Percentiles rank a stretch among this genome's conserved stretches.
Conservation (phyloP, 805 yeast genomes). For the Candida lessepsii region DNA sequence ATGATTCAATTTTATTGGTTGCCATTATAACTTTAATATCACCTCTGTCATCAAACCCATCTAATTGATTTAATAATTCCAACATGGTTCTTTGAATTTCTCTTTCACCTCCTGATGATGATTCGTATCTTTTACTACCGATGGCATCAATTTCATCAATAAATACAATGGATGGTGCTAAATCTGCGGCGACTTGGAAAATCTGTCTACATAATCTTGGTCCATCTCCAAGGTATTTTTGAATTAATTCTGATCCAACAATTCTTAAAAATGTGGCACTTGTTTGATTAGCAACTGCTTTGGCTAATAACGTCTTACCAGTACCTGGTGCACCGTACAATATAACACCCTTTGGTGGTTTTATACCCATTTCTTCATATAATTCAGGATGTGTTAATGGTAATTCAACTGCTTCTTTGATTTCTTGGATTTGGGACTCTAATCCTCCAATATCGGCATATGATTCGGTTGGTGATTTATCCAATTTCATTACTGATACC, state of each 20-base stretch:
- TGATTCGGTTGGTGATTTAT: conserved; percentile 94
- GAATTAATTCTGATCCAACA: conserved; percentile 96
- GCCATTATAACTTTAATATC: conserved; percentile 99
- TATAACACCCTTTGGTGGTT: conserved; percentile 97
- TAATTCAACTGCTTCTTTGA: conserved; percentile 93
- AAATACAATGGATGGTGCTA: conserved; percentile 97
- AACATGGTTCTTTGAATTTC: conserved; percentile 98
- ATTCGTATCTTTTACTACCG: conserved; percentile 97
- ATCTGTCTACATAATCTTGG: conserved; percentile 92
- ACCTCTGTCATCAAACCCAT: conserved; percentile 96
- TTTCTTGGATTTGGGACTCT: conserved; percentile 94
- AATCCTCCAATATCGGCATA: conserved; percentile 97
- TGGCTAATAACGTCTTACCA: conserved; percentile 91
- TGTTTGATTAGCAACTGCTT: conserved; percentile 98
- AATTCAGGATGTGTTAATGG: conserved; percentile 96
- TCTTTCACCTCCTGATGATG: conserved; percentile 96
- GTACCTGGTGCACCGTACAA: conserved; percentile 98
- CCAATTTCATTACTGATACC: conserved; percentile 96
- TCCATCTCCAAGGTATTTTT: conserved; percentile 96
- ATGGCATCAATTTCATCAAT: conserved; percentile 99
- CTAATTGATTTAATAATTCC: conserved; percentile 91
- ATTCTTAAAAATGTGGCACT: conserved; percentile 94
- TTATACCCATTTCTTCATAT: conserved; percentile 98
- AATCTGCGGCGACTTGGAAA: conserved; percentile 94
- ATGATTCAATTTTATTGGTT: conserved; percentile 87